phyloP scores from a whole-genome alignment of 2,329 filamentous ascomycete species.

The Capronia americana region DNA sequence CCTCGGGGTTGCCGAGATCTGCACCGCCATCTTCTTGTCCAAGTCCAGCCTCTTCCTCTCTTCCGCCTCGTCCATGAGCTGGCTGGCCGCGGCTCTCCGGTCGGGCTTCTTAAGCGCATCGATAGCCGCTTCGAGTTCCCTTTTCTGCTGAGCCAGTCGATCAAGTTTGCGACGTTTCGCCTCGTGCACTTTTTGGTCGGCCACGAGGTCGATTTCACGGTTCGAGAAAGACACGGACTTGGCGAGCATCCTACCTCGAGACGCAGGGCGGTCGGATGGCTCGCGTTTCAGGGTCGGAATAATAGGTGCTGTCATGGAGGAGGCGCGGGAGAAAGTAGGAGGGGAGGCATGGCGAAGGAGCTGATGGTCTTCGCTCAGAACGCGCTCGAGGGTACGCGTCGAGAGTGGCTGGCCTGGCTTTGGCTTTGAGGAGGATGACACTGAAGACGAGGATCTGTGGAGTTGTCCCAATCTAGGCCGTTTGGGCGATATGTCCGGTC shows the following conservation, averaged over 20 bases:
- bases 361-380: conserved; percentile 53
- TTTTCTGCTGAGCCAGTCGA: conserved; percentile 54
- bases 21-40: conserved; percentile 48
- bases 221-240: conserved; percentile 54
- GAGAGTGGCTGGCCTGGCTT: conserved; percentile 44
- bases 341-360: conserved; percentile 43
- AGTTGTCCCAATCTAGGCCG: conserved; percentile 43
- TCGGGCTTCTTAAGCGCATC: conserved; percentile 56
- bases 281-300: conserved; percentile 49
- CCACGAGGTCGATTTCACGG: conserved; percentile 57
- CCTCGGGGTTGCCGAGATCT: conserved; percentile 58
- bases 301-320: conserved; percentile 46
- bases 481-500: conserved; percentile 47
- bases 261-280: conserved; percentile 48
- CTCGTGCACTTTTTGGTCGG: conserved; percentile 53
- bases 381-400: conserved; percentile 53
- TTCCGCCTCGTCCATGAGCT: conserved; percentile 52
- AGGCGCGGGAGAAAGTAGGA: conserved; percentile 51
- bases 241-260: conserved; percentile 52
- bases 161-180: conserved; percentile 55
- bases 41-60: conserved; percentile 45
- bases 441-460: conserved; percentile 59
- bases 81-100: conserved; percentile 52
- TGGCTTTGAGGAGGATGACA: conserved; percentile 43
- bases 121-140: conserved; percentile 57